Evolutionary conservation across 768 basidiomycete species (phyloP), one percentile per base, ranked within the genome.

Genomic region (Mycena sanguinolenta): DNA sequence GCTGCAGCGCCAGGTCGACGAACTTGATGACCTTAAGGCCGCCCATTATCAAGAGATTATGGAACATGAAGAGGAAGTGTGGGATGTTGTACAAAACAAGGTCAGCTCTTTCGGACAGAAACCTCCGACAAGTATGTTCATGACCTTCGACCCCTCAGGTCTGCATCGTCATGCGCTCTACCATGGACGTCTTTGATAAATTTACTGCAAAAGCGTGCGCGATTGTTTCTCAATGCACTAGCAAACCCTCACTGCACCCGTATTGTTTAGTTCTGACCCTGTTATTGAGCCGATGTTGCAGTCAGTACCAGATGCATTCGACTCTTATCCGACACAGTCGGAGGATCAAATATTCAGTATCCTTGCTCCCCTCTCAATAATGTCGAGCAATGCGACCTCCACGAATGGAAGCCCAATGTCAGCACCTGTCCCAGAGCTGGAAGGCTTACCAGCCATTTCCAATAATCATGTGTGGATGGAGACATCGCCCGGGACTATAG

Each of bases 311-410:
- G 96, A 98, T 78, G 95, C 96, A 36, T 97, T 97, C 72, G 96
- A 97, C 73, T 89, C 95, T 0, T 97, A 97, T 5, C 93, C 94
- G 25, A 92, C 93, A 3, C 94, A 92, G 74, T 86, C 93, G 49
- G 94, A 96, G 79, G 92, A 96, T 75, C 92, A 95, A 77, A 96
- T 98, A 73, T 97, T 97, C 82, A 95, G 91, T 77, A 97, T 98
- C 69, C 87, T 98, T 2, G 91, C 95, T 7, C 96, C 97, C 3
- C 85, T 95, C 36, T 92, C 93, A 36, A 90, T 95, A 67, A 91
- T 92, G 84, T 88, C 83, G 83, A n/a, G 69, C 38, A 81, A 74
- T 62, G 74, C 77, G 54, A 80, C 84, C 23, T 89, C 92, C 8
- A 81, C 91, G 19, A 86, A 90, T 27, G 84, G 90, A 21, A 90